Percentiles rank a stretch among this genome's conserved stretches.
These are phyloP conservation scores for Mycena chlorophos DNA, from an alignment of 768 basidiomycete species.

Conservation along the genomic window DNA sequence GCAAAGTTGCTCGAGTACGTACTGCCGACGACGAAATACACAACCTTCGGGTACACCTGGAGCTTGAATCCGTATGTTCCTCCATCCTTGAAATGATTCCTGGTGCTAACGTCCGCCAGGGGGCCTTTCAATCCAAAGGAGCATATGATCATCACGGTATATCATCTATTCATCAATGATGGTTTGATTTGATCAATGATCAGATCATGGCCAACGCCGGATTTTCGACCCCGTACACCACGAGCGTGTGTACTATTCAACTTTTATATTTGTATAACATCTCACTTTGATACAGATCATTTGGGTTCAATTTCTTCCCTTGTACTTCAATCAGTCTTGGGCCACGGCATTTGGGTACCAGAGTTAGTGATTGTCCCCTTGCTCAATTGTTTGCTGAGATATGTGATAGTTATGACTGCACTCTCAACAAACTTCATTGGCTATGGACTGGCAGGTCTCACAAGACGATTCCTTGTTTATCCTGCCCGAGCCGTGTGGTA, in stretches of 20 bases:
- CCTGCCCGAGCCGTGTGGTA: constrained; percentile 60
- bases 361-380: constrained; percentile 29
- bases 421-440: constrained; percentile 48
- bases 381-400: constrained; percentile 20
- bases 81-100: constrained; percentile 7
- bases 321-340: constrained; percentile 32
- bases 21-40: constrained; percentile 28
- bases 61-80: constrained; percentile 42
- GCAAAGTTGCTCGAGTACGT: constrained; percentile 39
- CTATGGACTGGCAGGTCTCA: constrained; percentile 49
- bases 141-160: constrained; percentile 51
- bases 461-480: constrained; percentile 59
- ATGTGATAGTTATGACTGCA: constrained; percentile 33
- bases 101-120: constrained; percentile 15
- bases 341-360: constrained; percentile 39
- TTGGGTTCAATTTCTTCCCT: constrained; percentile 54
- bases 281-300: constrained; percentile 45
- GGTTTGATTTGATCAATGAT: neutral
- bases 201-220: constrained; percentile 53
- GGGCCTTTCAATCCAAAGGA: constrained; percentile 69
- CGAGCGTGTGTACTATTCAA: neutral
- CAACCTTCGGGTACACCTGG: constrained; percentile 49
- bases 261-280: constrained; percentile 32
- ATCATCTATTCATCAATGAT: too few species aligned
- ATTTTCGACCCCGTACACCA: constrained; percentile 46